Base-by-base conservation (phyloP, 352 stramenopile species). In the Phytophthora sojae region DNA sequence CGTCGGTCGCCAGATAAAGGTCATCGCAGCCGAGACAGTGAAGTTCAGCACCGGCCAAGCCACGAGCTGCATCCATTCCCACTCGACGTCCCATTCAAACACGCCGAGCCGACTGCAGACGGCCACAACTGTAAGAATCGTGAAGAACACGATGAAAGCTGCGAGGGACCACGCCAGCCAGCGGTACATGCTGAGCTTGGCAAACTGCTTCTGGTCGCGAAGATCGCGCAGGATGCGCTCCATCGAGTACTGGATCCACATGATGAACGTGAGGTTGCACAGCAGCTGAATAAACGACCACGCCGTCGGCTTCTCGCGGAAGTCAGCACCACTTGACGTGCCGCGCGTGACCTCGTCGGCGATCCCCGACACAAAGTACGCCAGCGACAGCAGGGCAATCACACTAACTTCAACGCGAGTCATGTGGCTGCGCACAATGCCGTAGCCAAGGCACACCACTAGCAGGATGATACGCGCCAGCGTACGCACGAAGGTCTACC, bases 41-140 rank as follows among this genome's bases (percentile, higher is more conserved):
- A 98, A 98, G 74, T 98, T 97, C 45, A 98, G 81, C 49, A 97
- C 86, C 14, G 92, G 90, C 90, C 91, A 97, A 23, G 89, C 89
- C 35, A 97, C 92, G n/a, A 97, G 80, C 63, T 97, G 86, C 80
- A 95, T 94, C 92, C 92, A 98, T 64, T 96, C 87, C 83, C 87
- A 97, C 69, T 97, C 88, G 45, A 96, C 92, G 52, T 94, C 86
- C 91, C 90, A 97, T 68, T 95, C 92, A 53, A 97, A 97, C 14
- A 95, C 81, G 6, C 91, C 89, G 23, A 96, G 76, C 32, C 84
- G 86, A 62, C 88, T 92, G 69, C 81, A 94, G 35, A 96, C 88
- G 15, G 88, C 82, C 42, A 96, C 80, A 15, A 96, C 60, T 4
- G 90, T 97, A n/a, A 98, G 81, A 44, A 89, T 52, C 6, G 83